Evolutionary conservation across 257 asterid species (phyloP), one percentile per base, ranked within the genome.

Genomic region (Solanum infundibuliforme): DNA sequence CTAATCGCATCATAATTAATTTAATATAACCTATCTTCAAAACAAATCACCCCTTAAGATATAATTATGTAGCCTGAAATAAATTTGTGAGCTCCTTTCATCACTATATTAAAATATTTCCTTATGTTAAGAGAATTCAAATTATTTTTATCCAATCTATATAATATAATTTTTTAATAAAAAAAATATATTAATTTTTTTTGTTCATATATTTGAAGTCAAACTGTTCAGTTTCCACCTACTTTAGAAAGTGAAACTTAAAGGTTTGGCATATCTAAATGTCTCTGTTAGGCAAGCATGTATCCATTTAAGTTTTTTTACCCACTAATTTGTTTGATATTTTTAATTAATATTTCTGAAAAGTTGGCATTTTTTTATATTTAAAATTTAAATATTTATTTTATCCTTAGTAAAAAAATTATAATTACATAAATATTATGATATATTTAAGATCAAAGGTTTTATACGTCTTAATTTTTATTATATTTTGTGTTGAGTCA

Each of bases 281-380:
- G 6, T 69, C 39, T 1, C 6, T 69, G 39, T 31, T 71, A 31
- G 77, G 39, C n/a, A 13, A 16, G 62, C 62, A 52, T 16, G 29
- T 29, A 35, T 31, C 76, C 0, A 69, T 6, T 69, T 14, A 69
- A 29, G n/a, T 69, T 0, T 0, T 29, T 69, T 8, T 5, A 0
- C 18, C 35, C 18, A 1, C 35, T 66, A 66, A 66, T 66, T 65
- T 65, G 31, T n/a, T 65, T n/a, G 31, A n/a, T n/a, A 1, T 65
- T 65, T 65, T 65, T 1, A 2, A 2, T 4, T 23, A 62, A 23
- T 2, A n/a, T 25, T 66, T 12, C 14, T 20, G 4, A 3, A 68
- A 12, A 29, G 0, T 29, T 29, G 75, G 10, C 13, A 65, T 25
- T 3, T 29, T 31, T 31, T 69, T 69, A 14, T 14, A 29, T 29